Evolutionary conservation across 1,284 basidiomycete species (phyloP).

Genomic region (Puccinia hordei): DNA sequence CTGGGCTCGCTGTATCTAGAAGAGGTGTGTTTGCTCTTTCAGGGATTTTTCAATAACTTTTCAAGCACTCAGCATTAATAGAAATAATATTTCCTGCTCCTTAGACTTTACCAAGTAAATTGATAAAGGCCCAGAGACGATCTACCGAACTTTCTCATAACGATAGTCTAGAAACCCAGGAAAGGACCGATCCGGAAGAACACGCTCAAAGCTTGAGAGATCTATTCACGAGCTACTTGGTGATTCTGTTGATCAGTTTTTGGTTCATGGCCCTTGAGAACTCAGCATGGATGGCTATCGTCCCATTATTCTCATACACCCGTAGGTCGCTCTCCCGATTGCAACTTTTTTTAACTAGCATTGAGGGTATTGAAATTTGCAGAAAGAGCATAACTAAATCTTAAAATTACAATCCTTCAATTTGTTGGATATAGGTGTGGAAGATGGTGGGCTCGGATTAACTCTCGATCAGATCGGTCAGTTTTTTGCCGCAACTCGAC

Average conservation of each 20-base stretch:
- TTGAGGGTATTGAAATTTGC: background rate
- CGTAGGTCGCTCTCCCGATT: slow-evolving; percentile 9
- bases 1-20: slow-evolving; percentile 40
- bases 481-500: background rate
- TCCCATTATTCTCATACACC: slow-evolving; percentile 45
- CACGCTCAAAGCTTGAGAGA: background rate
- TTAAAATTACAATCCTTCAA: background rate
- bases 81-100: background rate
- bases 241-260: slow-evolving; percentile 29
- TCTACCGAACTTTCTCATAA: background rate
- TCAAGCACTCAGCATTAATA: background rate
- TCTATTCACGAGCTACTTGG: slow-evolving; percentile 18
- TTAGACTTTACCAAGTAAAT: slow-evolving; percentile 23
- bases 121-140: slow-evolving; percentile 2
- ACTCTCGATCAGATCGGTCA: slow-evolving; percentile 43
- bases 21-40: slow-evolving; percentile 41
- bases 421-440: slow-evolving; percentile 26
- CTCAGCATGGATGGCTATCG: slow-evolving; percentile 36
- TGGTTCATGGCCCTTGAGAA: slow-evolving; percentile 39
- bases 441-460: slow-evolving; percentile 46
- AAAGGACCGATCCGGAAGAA: background rate
- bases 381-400: background rate
- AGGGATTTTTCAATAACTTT: background rate
- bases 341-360: background rate
- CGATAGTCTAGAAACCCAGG: slow-evolving; percentile 1